phyloP scores from a whole-genome alignment of 192 early-diverging fungal species.

The Coemansia sp. region DNA sequence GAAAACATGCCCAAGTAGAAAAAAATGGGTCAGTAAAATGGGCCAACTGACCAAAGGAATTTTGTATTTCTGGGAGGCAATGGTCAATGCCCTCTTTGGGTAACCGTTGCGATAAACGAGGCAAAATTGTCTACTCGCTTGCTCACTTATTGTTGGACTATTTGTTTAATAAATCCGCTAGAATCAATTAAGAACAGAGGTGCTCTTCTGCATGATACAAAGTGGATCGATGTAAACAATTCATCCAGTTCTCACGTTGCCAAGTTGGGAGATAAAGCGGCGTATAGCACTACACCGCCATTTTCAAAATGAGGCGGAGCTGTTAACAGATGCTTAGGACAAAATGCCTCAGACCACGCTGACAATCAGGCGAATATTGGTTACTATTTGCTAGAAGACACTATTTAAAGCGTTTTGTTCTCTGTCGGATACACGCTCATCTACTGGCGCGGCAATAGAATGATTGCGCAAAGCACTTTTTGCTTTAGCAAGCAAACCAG shows the following conservation, averaged over 20 bases:
- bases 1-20: too few relatives aligned
- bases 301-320: not conserved
- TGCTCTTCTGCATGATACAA: too few relatives aligned
- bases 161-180: too few relatives aligned
- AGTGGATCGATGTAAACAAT: not conserved
- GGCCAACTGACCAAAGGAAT: too few relatives aligned
- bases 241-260: not conserved
- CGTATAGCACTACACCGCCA: not conserved
- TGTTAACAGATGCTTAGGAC: not conserved
- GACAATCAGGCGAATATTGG: not conserved
- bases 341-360: not conserved
- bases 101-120: too few relatives aligned
- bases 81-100: too few relatives aligned
- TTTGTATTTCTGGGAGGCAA: too few relatives aligned
- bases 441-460: not conserved
- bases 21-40: too few relatives aligned
- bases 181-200: too few relatives aligned
- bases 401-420: not conserved
- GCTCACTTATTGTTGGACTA: too few relatives aligned
- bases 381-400: not conserved
- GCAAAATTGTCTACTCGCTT: too few relatives aligned
- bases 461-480: not conserved
- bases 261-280: not conserved
- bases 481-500: not conserved
- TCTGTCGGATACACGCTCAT: not conserved